Base-by-base conservation (phyloP, 2,329 filamentous ascomycete species). In the Pestalotiopsis sp. region DNA sequence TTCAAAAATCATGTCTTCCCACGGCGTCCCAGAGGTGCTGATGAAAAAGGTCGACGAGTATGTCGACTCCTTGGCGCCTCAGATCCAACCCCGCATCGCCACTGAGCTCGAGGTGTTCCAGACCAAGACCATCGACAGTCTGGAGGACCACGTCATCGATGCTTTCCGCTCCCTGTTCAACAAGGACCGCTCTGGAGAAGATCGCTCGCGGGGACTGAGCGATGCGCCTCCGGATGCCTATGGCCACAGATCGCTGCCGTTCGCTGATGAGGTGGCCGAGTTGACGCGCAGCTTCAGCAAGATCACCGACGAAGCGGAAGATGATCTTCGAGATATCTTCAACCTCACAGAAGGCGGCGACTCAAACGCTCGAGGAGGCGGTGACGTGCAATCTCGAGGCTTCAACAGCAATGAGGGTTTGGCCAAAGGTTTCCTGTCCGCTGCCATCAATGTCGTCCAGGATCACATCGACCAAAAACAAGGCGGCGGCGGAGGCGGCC, bases 11-110 rank as follows among this genome's bases (percentile, higher is more conserved):
- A 64, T 64, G 61, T 45, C 61, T 49, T 27, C 20, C 38, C 77
- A 75, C 70, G 77, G 77, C n/a, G 71, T 84, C 23, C 80, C 82
- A 60, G 82, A 83, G 61, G 80, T 82, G 38, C 68, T 84, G 68
- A 80, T 83, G 77, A 77, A 79, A 61, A 81, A 83, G 69, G 80
- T 84, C 2, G 82, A 84, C 77, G 78, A 82, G 17, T 84, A 84
- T 64, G 82, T 84, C 74, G 82, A 84, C 77, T 83, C 82, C 0
- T 81, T 84, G 3, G 81, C 80, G 2, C 82, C 82, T 5, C 80
- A 84, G 72, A 83, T 84, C 66, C 81, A 83, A 70, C 82, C 82
- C 74, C 82, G 81, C 79, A 83, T 84, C 75, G 76, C 81, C 14
- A 68, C 77, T 14, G 82, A 84, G 76, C 78, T 84, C 62, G 81